Base-by-base conservation (phyloP, 108 stramenopile species). In the Cyclotella atomus region DNA sequence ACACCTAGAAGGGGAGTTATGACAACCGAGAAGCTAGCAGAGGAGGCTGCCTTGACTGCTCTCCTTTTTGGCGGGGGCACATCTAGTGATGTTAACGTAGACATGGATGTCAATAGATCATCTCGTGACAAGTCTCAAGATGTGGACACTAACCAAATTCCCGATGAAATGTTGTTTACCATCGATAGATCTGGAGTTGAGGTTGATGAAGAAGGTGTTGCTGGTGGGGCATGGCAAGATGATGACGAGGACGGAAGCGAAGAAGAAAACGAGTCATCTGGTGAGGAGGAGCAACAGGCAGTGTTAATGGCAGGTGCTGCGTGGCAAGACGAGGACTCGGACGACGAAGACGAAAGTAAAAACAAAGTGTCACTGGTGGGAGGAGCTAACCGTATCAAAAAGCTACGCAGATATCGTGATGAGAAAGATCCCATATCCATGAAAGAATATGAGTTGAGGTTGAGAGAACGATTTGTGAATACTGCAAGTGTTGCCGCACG, bases 401-500 rank as follows among this genome's bases (percentile, higher is more conserved):
- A 94, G 59, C 75, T 94, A 27, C 88, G 90, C 21, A 65, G 71
- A n/a, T 71, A 77, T 14, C 74, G 77, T 23, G 75, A 74, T 35
- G 87, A 90, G 67, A 64, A 76, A 4, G 80, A 79, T 60, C 85
- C 87, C 1, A 32, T 75, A 36, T 85, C 86, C n/a, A 65, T 89
- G 60, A 64, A 52, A 24, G 87, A 91, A 34, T 82, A 90, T 56
- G 89, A 94, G 82, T 34, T 83, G 29, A 86, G 89, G 23, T 59
- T 94, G 55, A 76, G 93, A 68, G 66, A 91, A 38, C 81, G 89
- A 52, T 94, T 89, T 57, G 65, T 91, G 43, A 60, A 71, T 25
- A 88, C 93, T 0, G 59, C 87, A 10, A 76, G 73, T 33, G 67
- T 83, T 33, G 82, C 88, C 0, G 87, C 90, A 29, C 68, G 81